These are phyloP conservation scores for Ottelia alismoides DNA, from an alignment of 106 monocot genomes.

Conservation along the genomic window DNA sequence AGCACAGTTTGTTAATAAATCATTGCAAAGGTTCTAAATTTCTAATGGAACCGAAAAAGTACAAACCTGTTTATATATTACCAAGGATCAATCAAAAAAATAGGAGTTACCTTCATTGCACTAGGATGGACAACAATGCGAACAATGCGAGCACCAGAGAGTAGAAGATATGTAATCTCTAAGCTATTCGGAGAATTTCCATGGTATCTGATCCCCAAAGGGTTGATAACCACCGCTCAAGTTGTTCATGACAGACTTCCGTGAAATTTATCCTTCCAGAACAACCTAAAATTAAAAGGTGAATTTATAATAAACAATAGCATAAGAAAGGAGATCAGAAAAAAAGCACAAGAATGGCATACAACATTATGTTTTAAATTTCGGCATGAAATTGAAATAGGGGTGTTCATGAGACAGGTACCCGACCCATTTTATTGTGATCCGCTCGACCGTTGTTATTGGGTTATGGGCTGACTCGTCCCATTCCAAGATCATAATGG, in stretches of 20 bases:
- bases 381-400: no score
- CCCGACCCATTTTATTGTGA: no score
- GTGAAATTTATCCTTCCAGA: slow-evolving; percentile 93
- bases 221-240: slow-evolving; percentile 66
- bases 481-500: no score
- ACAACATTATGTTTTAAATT: no score
- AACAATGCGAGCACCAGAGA: slow-evolving; percentile 92
- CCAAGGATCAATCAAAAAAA: no score
- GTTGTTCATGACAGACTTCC: slow-evolving; percentile 68
- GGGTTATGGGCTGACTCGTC: no score
- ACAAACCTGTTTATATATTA: no score
- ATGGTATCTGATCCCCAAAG: slow-evolving; percentile 87
- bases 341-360: no score
- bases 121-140: slow-evolving; percentile 94
- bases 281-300: slow-evolving; percentile 89
- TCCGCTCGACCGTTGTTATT: no score
- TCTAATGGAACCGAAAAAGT: background rate
- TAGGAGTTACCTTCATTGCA: slow-evolving; percentile 57
- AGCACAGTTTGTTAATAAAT: background rate
- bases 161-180: slow-evolving; percentile 78
- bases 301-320: no score
- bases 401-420: no score
- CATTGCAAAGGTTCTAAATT: background rate
- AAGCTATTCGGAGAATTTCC: slow-evolving; percentile 95
- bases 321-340: no score